Percentiles rank a stretch among this genome's conserved stretches.
Evolutionary conservation across 2,329 filamentous ascomycete genomes (phyloP).

Genomic region (Diaporthe velutina): DNA sequence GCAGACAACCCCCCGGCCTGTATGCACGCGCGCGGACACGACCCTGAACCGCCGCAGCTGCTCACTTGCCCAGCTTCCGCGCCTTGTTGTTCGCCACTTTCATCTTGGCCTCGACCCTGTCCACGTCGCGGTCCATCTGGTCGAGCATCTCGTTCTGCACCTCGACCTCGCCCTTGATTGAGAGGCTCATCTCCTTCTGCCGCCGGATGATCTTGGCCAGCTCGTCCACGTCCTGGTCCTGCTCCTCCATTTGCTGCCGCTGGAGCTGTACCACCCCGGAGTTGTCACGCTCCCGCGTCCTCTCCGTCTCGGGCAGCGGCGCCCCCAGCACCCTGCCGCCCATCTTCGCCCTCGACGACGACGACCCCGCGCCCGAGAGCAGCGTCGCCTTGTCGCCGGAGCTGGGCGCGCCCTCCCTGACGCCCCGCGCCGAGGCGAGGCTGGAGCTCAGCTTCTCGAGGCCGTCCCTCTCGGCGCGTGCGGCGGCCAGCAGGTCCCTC

Average conservation of each 20-base stretch:
- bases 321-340: slow-evolving; percentile 79
- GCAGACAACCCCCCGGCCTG: not conserved
- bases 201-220: slow-evolving; percentile 77
- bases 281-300: slow-evolving; percentile 83
- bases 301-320: slow-evolving; percentile 80
- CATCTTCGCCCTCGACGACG: slow-evolving; percentile 45
- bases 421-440: slow-evolving; percentile 49
- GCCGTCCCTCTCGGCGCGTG: slow-evolving; percentile 80
- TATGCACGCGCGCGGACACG: not conserved
- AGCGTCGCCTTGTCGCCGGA: slow-evolving; percentile 64
- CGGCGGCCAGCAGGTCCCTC: slow-evolving; percentile 77
- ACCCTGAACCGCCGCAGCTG: too few relatives aligned
- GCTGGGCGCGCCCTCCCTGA: slow-evolving; percentile 63
- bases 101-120: slow-evolving; percentile 76
- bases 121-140: slow-evolving; percentile 74
- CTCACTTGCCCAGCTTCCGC: slow-evolving; percentile 65
- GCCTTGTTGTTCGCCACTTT: slow-evolving; percentile 80
- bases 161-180: slow-evolving; percentile 80
- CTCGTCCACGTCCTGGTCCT: slow-evolving; percentile 79
- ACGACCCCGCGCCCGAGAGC: slow-evolving; percentile 53
- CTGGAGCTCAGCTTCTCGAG: slow-evolving; percentile 79
- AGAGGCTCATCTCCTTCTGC: slow-evolving; percentile 82
- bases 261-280: slow-evolving; percentile 80
- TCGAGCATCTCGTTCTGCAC: slow-evolving; percentile 79
- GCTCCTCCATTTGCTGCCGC: slow-evolving; percentile 78